phyloP scores from a whole-genome alignment of 23 red algal species.

The Gracilariopsis chorda region DNA sequence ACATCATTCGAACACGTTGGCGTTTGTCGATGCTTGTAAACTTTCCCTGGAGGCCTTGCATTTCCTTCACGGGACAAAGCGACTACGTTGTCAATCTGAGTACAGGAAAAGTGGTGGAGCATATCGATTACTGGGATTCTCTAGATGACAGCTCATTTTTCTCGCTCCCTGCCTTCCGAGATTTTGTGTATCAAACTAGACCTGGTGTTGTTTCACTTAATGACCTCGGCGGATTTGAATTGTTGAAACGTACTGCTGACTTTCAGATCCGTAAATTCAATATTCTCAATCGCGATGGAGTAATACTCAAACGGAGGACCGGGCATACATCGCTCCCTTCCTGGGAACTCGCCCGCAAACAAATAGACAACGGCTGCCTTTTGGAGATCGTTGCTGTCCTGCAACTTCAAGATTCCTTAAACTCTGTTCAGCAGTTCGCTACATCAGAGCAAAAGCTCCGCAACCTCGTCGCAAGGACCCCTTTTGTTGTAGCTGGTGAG shows the following conservation, averaged over 20 bases:
- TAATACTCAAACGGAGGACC: background rate
- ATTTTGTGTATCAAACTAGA: constrained; percentile 18
- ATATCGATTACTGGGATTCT: constrained; percentile 82
- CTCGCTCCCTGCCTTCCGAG: background rate
- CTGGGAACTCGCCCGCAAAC: background rate
- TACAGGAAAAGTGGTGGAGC: constrained; percentile 9
- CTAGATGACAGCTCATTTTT: constrained; percentile 51
- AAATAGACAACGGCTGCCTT: background rate
- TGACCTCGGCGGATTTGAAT: background rate
- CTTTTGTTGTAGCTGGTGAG: background rate
- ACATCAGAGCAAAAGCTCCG: background rate
- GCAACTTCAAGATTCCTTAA: background rate
- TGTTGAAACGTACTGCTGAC: constrained; percentile 2
- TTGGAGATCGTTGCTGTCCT: background rate
- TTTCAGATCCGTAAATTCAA: background rate
- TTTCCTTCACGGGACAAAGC: constrained; percentile 69
- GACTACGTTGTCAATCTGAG: constrained; percentile 52
- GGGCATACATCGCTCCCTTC: background rate
- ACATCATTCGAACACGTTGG: constrained; percentile 67
- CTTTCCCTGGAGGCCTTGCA: constrained; percentile 68
- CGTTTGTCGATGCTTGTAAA: constrained; percentile 49
- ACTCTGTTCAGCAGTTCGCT: background rate
- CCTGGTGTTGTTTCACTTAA: background rate
- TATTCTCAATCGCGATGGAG: background rate
- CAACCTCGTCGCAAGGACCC: background rate